Base-by-base conservation (phyloP, 2,329 filamentous ascomycete genomes). In the Peltaster fructicola region DNA sequence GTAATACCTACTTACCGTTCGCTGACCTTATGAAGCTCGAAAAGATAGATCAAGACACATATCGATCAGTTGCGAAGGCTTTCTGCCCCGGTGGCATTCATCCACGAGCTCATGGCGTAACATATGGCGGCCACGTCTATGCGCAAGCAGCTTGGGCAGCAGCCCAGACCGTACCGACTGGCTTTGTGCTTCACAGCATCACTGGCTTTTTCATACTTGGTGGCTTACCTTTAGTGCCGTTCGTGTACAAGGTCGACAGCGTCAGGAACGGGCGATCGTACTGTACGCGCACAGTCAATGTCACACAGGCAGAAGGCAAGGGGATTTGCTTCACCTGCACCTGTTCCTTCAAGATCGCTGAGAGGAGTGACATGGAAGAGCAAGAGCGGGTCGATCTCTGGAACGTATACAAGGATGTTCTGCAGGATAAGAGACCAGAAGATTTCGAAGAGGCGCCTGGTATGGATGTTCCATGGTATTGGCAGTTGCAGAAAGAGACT, bases 121-220 rank as follows among this genome's bases (percentile, higher is more conserved):
- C 61, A 1, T 67, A 64, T 41, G 63, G 63, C 8, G 63, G 63
- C 2, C 62, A 68, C 45, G 61, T 66, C 4, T 67, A 59, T 34
- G 57, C 59, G n/a, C 64, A 68, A 41, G 57, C 63, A 15, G 61
- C 59, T 9, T 68, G 60, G 50, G 63, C 63, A 9, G 63, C 64
- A 6, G 57, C 58, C 6, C 57, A 65, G 31, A 68, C 63, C 2
- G 58, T 67, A 8, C 39, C 37, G 5, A 44, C 51, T 14, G 63
- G 59, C 2, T 58, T 63, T 24, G 39, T 65, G 14, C 47, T 68
- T 12, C 61, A 66, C 45, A 57, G 58, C 36, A 55, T 65, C 20
- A 61, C 59, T 1, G 62, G 63, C 11, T 61, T 53, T 37, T 68
- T 67, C 34, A 53, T 61, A 9, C 45, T 61, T 2, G 49, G 48